Conservation (phyloP, 148 eudicot genomes). For the Arctostaphylos glauca region DNA sequence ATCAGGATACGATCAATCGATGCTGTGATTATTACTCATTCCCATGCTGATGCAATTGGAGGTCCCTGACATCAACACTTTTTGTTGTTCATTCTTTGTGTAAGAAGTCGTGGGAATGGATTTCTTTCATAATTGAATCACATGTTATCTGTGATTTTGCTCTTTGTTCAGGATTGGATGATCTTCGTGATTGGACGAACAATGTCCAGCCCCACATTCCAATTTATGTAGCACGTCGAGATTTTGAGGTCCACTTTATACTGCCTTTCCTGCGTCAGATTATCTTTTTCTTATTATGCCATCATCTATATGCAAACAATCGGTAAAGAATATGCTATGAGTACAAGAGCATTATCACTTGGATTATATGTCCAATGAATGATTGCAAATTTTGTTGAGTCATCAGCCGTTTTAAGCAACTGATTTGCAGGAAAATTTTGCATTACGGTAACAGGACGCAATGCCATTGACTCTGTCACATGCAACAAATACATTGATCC, state of each 20-base stretch:
- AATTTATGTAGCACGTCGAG: conserved; percentile 83
- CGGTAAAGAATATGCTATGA: background rate
- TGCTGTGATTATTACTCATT: conserved; percentile 95
- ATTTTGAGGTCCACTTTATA: conserved; percentile 71
- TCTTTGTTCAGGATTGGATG: conserved; percentile 73
- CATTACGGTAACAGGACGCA: background rate
- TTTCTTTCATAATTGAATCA: conserved; percentile 1
- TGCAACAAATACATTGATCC: background rate
- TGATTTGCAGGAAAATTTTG: background rate
- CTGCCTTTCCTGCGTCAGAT: conserved; percentile 10
- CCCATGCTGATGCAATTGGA: conserved; percentile 99
- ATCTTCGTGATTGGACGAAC: conserved; percentile 99
- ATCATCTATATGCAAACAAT: background rate
- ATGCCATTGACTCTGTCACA: background rate
- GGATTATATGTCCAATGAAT: background rate
- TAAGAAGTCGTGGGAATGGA: conserved; percentile 7
- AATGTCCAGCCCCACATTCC: conserved; percentile 86
- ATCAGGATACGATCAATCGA: conserved; percentile 95
- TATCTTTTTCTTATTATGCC: background rate
- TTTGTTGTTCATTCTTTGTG: conserved; percentile 23
- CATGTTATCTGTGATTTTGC: conserved; percentile 16
- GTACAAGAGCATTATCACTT: background rate
- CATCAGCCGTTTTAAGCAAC: background rate
- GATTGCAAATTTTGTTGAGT: background rate
- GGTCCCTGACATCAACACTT: conserved; percentile 57